These are phyloP conservation scores for Oryza nivara DNA, from an alignment of 176 grass and related monocot genomes.

Conservation along the genomic window DNA sequence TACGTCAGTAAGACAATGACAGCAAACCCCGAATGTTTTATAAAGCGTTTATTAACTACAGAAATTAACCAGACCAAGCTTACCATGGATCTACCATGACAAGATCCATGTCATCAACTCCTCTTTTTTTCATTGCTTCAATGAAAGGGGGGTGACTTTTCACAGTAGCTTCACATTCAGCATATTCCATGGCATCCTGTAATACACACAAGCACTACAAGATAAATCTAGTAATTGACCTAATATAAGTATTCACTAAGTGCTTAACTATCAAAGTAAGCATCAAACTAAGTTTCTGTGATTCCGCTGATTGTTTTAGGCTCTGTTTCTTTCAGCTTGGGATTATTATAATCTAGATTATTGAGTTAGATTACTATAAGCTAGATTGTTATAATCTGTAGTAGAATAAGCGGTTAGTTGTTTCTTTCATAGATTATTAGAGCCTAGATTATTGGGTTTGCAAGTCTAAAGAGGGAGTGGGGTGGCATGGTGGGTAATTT, in stretches of 20 bases:
- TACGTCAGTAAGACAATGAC: too few relatives aligned
- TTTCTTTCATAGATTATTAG: too few relatives aligned
- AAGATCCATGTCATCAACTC: constrained; percentile 78
- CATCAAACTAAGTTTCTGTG: neutral
- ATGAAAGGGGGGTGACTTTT: constrained; percentile 88
- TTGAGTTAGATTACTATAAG: too few relatives aligned
- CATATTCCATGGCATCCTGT: constrained; percentile 96
- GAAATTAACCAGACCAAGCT: neutral
- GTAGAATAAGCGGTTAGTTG: too few relatives aligned
- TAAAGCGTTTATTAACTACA: neutral
- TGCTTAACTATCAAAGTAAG: neutral
- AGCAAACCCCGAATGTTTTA: neutral
- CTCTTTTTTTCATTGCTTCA: constrained; percentile 98
- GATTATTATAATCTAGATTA: too few relatives aligned
- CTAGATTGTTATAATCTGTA: too few relatives aligned
- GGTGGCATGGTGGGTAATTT: too few relatives aligned
- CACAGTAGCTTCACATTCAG: constrained; percentile 92
- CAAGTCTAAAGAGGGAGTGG: too few relatives aligned
- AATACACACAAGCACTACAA: constrained; percentile 34
- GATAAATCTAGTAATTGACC: neutral
- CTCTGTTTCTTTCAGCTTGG: too few relatives aligned
- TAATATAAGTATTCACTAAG: neutral
- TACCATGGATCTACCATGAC: constrained; percentile 73
- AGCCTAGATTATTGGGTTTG: too few relatives aligned
- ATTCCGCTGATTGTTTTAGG: neutral